Percentiles rank a stretch among this genome's conserved stretches.
These are phyloP conservation scores for Pseudopyricularia javanii DNA, from an alignment of 2,329 filamentous ascomycete species.

Conservation along the genomic window DNA sequence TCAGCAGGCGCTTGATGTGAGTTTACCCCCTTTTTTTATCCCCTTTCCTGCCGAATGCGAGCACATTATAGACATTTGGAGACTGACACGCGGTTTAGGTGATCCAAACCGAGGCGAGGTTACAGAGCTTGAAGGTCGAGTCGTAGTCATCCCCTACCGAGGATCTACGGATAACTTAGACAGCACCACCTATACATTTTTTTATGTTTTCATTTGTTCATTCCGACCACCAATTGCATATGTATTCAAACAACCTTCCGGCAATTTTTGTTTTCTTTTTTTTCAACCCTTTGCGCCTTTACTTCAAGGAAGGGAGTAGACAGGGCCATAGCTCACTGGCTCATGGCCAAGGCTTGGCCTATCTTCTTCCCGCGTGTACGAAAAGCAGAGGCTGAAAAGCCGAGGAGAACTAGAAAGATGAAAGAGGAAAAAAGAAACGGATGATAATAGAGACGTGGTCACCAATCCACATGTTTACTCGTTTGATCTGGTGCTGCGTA, in stretches of 20 bases:
- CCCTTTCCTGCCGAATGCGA: not conserved
- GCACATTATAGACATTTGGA: no score
- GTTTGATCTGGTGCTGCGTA: not conserved
- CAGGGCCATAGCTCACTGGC: not conserved
- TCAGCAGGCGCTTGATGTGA: slow-evolving; percentile 88
- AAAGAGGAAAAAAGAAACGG: not conserved
- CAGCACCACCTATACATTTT: not conserved
- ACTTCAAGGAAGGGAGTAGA: not conserved
- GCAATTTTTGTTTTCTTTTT: not conserved
- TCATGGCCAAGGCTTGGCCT: not conserved
- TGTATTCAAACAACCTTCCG: not conserved
- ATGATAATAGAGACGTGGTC: not conserved
- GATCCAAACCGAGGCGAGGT: slow-evolving; percentile 77
- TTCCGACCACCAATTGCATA: not conserved
- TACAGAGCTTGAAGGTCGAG: slow-evolving; percentile 79
- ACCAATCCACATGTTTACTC: not conserved
- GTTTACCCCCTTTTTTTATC: slow-evolving; percentile 19
- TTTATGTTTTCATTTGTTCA: not conserved
- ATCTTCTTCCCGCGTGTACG: not conserved
- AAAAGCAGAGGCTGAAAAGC: not conserved
- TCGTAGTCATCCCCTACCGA: slow-evolving; percentile 22
- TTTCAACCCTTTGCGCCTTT: not conserved
- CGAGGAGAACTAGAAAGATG: not conserved
- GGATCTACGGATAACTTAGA: not conserved
- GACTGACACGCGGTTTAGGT: slow-evolving; percentile 37